Percentiles rank a stretch among this genome's conserved stretches.
Evolutionary conservation across 768 basidiomycete genomes (phyloP).

Genomic region (Dacryopinax spathularia): DNA sequence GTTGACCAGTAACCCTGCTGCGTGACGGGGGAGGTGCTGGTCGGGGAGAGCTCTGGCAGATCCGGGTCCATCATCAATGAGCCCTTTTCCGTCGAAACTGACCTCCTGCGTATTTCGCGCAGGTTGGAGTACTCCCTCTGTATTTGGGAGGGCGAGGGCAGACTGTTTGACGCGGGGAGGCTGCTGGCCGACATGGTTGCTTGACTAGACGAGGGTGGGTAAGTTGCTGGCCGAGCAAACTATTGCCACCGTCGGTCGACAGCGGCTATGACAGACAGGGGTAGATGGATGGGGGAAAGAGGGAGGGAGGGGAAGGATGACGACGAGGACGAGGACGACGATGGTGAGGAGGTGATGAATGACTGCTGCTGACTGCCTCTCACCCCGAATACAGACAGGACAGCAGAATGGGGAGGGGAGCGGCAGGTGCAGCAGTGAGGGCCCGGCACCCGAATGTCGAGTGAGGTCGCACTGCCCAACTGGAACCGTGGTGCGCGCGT

Average conservation of each 20-base stretch:
- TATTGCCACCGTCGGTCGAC: neutral
- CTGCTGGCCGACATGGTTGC: neutral
- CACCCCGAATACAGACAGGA: no score
- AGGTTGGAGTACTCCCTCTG: slow-evolving; percentile 3
- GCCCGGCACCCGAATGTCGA: no score
- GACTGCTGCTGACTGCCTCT: no score
- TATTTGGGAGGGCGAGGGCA: slow-evolving; percentile 1
- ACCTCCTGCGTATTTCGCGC: neutral
- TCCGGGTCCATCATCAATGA: neutral
- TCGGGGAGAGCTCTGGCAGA: slow-evolving; percentile 3
- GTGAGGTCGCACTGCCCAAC: no score
- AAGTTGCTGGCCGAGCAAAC: neutral
- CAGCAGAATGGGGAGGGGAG: no score
- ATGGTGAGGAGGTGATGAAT: neutral
- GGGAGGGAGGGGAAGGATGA: slow-evolving; percentile 5
- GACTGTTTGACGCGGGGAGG: neutral
- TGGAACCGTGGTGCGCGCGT: neutral
- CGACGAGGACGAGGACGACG: slow-evolving; percentile 8
- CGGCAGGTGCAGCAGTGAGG: no score
- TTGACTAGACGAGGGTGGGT: no score
- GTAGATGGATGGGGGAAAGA: slow-evolving; percentile 4
- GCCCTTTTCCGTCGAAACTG: slow-evolving; percentile 1
- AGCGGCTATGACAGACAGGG: no score
- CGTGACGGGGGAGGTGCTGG: neutral
- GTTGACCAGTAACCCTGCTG: neutral